Conservation (phyloP, 2,329 filamentous ascomycete species). For the Aspergillus flavus region DNA sequence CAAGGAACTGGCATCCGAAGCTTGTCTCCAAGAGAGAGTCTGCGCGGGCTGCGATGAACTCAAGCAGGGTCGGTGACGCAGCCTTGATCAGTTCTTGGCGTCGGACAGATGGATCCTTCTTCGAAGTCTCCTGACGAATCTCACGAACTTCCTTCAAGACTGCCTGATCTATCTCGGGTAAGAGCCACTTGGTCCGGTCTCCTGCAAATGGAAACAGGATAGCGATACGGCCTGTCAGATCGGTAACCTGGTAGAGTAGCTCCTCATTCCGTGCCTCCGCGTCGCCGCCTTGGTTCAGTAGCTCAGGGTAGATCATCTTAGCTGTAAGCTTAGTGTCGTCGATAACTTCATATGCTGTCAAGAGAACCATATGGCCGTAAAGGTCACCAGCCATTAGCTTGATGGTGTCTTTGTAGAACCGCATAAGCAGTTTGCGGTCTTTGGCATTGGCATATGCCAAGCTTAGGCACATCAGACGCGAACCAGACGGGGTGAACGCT, state of each 20-base stretch:
- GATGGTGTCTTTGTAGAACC: conserved; percentile 86
- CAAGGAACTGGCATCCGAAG: conserved; percentile 85
- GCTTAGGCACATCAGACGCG: conserved; percentile 76
- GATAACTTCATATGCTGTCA: conserved; percentile 85
- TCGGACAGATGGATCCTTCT: conserved; percentile 81
- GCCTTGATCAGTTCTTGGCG: conserved; percentile 74
- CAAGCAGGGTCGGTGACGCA: conserved; percentile 74
- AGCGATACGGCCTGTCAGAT: conserved; percentile 59
- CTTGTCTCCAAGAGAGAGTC: conserved; percentile 70
- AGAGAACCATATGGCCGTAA: conserved; percentile 76
- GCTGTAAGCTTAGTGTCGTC: conserved; percentile 89
- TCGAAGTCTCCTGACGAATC: conserved; percentile 81
- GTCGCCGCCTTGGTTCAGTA: conserved; percentile 68
- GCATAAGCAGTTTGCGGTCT: conserved; percentile 86
- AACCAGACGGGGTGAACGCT: conserved; percentile 89
- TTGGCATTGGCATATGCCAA: conserved; percentile 87
- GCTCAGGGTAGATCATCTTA: conserved; percentile 84
- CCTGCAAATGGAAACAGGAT: conserved; percentile 80
- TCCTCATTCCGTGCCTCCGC: conserved; percentile 46
- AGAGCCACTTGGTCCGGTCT: conserved; percentile 62
- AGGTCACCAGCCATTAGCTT: conserved; percentile 80
- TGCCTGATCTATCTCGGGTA: conserved; percentile 66
- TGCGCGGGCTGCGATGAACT: conserved; percentile 70
- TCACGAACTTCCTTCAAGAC: conserved; percentile 76
- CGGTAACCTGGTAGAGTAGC: conserved; percentile 45